Evolutionary conservation across 176 grass and related monocot genomes (phyloP), one percentile per base, ranked within the genome.

Genomic region (Elaeis guineensis): DNA sequence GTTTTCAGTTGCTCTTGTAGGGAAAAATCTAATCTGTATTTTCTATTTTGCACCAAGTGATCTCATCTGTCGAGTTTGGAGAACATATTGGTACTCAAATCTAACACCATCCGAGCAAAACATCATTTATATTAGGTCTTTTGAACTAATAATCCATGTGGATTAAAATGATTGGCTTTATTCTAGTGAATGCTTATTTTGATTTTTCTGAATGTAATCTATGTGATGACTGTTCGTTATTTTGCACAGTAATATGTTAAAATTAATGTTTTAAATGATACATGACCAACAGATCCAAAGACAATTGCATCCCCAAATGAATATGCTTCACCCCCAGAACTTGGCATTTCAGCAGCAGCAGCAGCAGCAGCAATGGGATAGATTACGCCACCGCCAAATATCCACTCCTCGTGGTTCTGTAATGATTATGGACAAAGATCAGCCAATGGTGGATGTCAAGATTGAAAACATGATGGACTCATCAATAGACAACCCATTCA

Each of bases 401-500:
- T 49, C 52, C 48, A 82, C 72, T 26, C 83, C 91, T 66, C 83
- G 84, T 53, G 87, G 87, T 16, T 59, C 87, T 52, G 65, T 90
- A 58, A 77, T 64, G 16, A 85, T 96, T 64, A 69, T 80, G 54
- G 87, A 91, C 55, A 83, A 82, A 68, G 79, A 70, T 55, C 87
- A 98, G 49, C 55, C 78, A 22, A 32, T 98, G 75, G 70, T 72
- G 5, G 83, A 92, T 69, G 87, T 92, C 52, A 92, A 98, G 73
- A 72, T 86, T 2, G 93, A 98, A 54, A 97, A 91, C 57, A 78
- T 72, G n/a, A 77, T 79, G 65, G 90, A 95, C 60, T 72, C 87
- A 62, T 76, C 81, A 62, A 65, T 76, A 0, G 93, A 92, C 69
- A 20, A 63, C 11, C 28, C 79, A 2, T 82, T 85, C 32, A 72